phyloP scores from a whole-genome alignment of 352 stramenopile genomes.

The Pythium dissotocum region DNA sequence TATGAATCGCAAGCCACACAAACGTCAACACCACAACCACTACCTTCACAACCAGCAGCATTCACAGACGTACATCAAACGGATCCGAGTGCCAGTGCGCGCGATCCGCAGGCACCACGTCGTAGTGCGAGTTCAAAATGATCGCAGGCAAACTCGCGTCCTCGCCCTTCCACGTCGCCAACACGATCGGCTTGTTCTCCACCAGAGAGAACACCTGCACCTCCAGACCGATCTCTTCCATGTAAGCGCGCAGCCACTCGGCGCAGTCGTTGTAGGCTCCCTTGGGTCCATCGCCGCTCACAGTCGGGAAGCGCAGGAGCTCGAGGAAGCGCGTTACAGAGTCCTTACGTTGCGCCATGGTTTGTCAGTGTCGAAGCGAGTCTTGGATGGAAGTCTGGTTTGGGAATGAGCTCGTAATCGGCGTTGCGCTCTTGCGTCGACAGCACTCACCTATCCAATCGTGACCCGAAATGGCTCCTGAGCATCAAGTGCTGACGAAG shows the following conservation, averaged over 20 bases:
- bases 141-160: slow-evolving; percentile 85
- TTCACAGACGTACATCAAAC: slow-evolving; percentile 67
- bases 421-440: neutral
- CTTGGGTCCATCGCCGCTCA: slow-evolving; percentile 89
- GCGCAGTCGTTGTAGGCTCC: slow-evolving; percentile 36
- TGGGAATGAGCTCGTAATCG: neutral
- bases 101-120: slow-evolving; percentile 92
- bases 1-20: slow-evolving; percentile 18
- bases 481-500: neutral
- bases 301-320: slow-evolving; percentile 71
- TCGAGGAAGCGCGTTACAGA: slow-evolving; percentile 66
- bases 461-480: neutral
- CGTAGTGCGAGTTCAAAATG: slow-evolving; percentile 96
- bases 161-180: slow-evolving; percentile 83
- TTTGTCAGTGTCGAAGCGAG: slow-evolving; percentile 10
- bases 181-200: too few relatives aligned
- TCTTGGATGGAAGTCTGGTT: too few relatives aligned
- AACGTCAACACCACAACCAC: too few relatives aligned
- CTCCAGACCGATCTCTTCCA: slow-evolving; percentile 23
- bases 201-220: slow-evolving; percentile 66
- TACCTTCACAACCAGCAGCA: neutral
- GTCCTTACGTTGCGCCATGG: slow-evolving; percentile 32
- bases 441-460: slow-evolving; percentile 14
- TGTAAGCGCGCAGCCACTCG: slow-evolving; percentile 23
- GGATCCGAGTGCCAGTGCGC: slow-evolving; percentile 91